Evolutionary conservation across 306 rosid genomes (phyloP).

Genomic region (Medicago truncatula): MtrunA17r5.0-ANR NC_053042.1:456501-457000

Average conservation of each 20-base stretch:
- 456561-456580: not conserved
- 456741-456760: slow-evolving; percentile 3
- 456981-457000: too few species aligned
- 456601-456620: not conserved
- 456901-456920: not conserved
- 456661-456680: not conserved
- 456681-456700: not conserved
- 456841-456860: not conserved
- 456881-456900: not conserved
- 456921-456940: not conserved
- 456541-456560: too few species aligned
- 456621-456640: not conserved
- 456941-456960: not conserved
- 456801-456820: not conserved
- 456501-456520: too few species aligned
- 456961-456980: slow-evolving; percentile 1
- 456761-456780: not conserved
- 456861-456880: not conserved
- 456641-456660: not conserved
- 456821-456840: not conserved
- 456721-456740: slow-evolving; percentile 3
- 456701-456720: slow-evolving; percentile 14
- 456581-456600: too few species aligned
- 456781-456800: not conserved
- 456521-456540: not conserved